Conservation (phyloP, 768 basidiomycete genomes). For the Omphalotus guepiniiformis region DNA sequence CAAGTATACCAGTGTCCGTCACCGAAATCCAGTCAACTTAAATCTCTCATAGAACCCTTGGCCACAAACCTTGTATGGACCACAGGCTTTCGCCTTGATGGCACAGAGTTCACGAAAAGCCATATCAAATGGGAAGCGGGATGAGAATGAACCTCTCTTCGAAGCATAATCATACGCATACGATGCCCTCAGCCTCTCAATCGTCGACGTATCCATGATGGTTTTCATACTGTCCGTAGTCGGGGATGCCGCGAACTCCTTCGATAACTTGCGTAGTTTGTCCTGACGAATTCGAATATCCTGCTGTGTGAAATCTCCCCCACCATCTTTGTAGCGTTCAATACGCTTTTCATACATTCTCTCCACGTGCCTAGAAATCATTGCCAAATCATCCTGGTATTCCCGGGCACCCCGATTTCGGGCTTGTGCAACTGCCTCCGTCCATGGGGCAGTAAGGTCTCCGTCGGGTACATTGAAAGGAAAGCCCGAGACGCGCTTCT, state of each 20-base stretch:
- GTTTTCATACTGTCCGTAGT: constrained; percentile 18
- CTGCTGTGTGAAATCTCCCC: constrained; percentile 29
- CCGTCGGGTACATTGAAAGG: neutral
- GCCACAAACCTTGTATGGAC: constrained; percentile 35
- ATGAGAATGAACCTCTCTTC: constrained; percentile 18
- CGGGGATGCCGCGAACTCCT: constrained; percentile 33
- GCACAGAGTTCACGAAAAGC: constrained; percentile 44
- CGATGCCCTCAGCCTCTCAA: constrained; percentile 41
- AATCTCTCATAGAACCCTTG: constrained; percentile 39
- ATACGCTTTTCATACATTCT: constrained; percentile 22
- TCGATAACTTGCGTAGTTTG: constrained; percentile 37
- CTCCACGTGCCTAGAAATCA: constrained; percentile 39
- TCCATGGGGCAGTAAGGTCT: constrained; percentile 3
- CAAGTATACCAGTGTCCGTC: no score
- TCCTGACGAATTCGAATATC: constrained; percentile 47
- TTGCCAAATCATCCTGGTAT: constrained; percentile 26
- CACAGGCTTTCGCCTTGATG: constrained; percentile 44
- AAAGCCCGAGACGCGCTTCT: neutral
- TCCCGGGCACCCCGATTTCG: constrained; percentile 13
- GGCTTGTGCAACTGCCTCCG: constrained; percentile 12
- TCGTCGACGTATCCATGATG: constrained; percentile 24
- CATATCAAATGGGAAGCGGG: constrained; percentile 49
- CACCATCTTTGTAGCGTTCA: constrained; percentile 11
- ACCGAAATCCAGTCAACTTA: no score
- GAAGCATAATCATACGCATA: constrained; percentile 40